Evolutionary conservation across 202 grass and related monocot genomes (phyloP).

Genomic region (Panicum hallii): DNA sequence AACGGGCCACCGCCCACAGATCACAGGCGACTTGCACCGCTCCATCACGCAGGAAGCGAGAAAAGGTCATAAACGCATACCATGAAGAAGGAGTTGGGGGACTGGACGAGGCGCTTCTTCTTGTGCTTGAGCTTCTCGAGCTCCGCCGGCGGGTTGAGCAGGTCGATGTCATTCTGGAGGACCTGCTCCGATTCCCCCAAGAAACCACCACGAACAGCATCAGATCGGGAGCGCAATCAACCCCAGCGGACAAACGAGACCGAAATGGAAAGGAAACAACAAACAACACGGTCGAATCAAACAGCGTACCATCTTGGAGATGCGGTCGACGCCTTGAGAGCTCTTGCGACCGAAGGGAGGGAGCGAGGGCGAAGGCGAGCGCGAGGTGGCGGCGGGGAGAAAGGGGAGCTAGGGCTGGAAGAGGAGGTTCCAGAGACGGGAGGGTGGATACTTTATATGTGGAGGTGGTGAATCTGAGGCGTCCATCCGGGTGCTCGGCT

Average conservation of each 20-base stretch:
- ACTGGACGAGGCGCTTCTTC: constrained; percentile 79
- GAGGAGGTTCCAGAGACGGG: rapidly evolving
- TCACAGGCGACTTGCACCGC: neutral
- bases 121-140: constrained; percentile 82
- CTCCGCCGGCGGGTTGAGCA: constrained; percentile 72
- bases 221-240: neutral
- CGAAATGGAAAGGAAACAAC: neutral
- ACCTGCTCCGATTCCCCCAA: constrained; percentile 41
- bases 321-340: neutral
- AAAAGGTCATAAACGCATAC: constrained; percentile 17
- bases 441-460: neutral
- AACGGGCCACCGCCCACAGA: neutral
- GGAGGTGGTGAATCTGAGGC: neutral
- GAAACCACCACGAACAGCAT: neutral
- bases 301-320: constrained; percentile 30
- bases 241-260: neutral
- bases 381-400: constrained; percentile 16
- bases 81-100: constrained; percentile 82
- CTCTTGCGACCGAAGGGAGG: neutral
- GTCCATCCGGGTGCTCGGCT: neutral
- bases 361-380: neutral
- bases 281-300: neutral
- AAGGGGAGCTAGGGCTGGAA: constrained; percentile 19
- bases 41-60: neutral
- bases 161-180: constrained; percentile 75